phyloP scores from a whole-genome alignment of 1,139 yeast species.

The Protomyces inouyei region DNA sequence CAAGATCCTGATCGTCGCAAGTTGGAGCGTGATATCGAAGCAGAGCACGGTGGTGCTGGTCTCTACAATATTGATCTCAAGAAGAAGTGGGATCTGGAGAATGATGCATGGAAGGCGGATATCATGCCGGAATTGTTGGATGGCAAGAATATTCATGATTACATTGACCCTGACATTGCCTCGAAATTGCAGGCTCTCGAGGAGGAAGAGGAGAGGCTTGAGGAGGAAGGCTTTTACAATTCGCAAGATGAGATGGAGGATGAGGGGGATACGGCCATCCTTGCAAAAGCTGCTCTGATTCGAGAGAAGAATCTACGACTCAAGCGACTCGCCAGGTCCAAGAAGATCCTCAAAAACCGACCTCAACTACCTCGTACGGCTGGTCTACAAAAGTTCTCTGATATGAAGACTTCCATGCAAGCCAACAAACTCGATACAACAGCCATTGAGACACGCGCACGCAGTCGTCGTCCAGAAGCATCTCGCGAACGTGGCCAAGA shows the following conservation, averaged over 20 bases:
- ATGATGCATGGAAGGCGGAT: conserved; percentile 97
- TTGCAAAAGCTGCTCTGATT: conserved; percentile 89
- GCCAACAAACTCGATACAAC: conserved; percentile 82
- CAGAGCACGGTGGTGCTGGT: conserved; percentile 98
- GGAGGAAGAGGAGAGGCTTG: conserved; percentile 93
- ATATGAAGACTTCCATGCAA: conserved; percentile 85
- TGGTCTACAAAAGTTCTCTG: conserved; percentile 65
- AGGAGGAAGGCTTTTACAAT: conserved; percentile 91
- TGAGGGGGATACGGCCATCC: conserved; percentile 60
- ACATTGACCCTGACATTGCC: conserved; percentile 91
- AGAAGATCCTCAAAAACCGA: conserved; percentile 72
- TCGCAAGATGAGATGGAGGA: conserved; percentile 57
- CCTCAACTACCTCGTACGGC: conserved; percentile 92
- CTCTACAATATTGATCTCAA: conserved; percentile 89
- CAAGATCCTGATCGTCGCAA: conserved; percentile 77
- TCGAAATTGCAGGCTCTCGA: conserved; percentile 90
- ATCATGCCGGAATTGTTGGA: conserved; percentile 93
- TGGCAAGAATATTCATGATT: conserved; percentile 95
- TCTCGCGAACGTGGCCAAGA: conserved; percentile 65
- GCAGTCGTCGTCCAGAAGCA: conserved; percentile 41
- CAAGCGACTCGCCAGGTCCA: conserved; percentile 81
- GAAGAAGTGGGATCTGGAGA: conserved; percentile 73
- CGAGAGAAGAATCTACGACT: conserved; percentile 90
- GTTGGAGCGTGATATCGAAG: conserved; percentile 83
- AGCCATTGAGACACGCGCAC: conserved; percentile 46